Evolutionary conservation across 1,284 basidiomycete genomes (phyloP), one percentile per base, ranked within the genome.

Genomic region (Leccinum angustisporum): DNA sequence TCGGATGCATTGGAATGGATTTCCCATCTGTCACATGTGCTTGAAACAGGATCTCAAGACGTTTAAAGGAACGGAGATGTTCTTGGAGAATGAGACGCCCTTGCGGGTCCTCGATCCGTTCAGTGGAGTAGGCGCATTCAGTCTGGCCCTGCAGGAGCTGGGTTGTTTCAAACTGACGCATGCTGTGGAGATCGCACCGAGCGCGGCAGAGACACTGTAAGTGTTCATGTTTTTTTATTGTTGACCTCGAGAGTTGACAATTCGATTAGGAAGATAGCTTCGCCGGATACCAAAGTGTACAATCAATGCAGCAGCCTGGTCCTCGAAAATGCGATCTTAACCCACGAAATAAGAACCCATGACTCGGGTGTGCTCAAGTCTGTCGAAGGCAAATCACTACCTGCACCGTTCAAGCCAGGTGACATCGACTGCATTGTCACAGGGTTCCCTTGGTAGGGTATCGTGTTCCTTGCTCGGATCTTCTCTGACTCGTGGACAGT

Each of bases 361-460:
- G 75, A 21, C 21, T 21, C 21, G 21, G 21, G 79, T 6, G 68
- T 71, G 1, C 76, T 80, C 0, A 73, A 72, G 13, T 78, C 80
- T 54, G 75, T 83, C n/a, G 76, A 71, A 48, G 74, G 66, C 25
- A 52, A 68, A 6, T 50, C 75, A 56, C 68, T 77, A 16, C 81
- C 81, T 7, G 68, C 72, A 8, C 81, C 83, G 27, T 83, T 83
- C 2, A 75, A 75, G 48, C 81, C 80, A 4, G 80, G 78, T 16
- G 79, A 85, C 3, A 81, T 90, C 51, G 82, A 90, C 55, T 80
- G 84, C 38, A 79, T 92, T 25, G 73, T 84, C 16, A 81, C 86
- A 11, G 90, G 91, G 0, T 88, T 92, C 67, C 90, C 90, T 56
- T 92, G 91, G 90, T 87, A 71, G 57, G 60, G 6, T 4, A 4